Conservation (phyloP, 129 eudicot genomes). For the Ambrosia trifida region DNA sequence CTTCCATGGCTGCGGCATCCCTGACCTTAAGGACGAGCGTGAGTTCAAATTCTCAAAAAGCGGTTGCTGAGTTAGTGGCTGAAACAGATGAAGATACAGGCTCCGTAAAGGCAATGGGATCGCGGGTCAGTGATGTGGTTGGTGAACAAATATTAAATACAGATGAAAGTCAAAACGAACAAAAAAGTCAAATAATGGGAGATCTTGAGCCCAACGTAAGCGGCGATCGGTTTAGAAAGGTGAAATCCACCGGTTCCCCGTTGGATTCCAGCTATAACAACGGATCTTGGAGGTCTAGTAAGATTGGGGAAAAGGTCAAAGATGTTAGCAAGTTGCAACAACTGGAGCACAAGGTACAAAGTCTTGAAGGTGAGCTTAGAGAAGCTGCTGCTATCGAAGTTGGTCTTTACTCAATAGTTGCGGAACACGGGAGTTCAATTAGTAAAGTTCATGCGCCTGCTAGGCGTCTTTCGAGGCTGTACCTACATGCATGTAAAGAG, state of each 20-base stretch:
- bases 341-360: constrained; percentile 58
- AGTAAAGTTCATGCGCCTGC: constrained; percentile 97
- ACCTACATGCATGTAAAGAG: constrained; percentile 66
- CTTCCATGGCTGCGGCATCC: constrained; percentile 57
- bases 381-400: constrained; percentile 95
- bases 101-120: constrained; percentile 10
- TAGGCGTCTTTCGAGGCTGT: constrained; percentile 89
- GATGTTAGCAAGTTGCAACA: constrained; percentile 52
- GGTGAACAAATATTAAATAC: constrained; percentile 13
- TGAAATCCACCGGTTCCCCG: constrained; percentile 58
- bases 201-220: constrained; percentile 18
- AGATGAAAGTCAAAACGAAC: constrained; percentile 29
- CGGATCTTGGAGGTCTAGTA: constrained; percentile 40
- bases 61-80: constrained; percentile 29
- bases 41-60: constrained; percentile 40
- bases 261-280: constrained; percentile 52
- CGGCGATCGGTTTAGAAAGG: constrained; percentile 40
- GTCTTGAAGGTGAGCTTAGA: constrained; percentile 76
- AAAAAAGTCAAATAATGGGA: constrained; percentile 6
- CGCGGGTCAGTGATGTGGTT: constrained; percentile 13
- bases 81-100: constrained; percentile 32
- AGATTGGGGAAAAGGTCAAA: constrained; percentile 36
- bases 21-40: constrained; percentile 41
- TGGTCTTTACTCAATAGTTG: constrained; percentile 82
- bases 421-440: constrained; percentile 92